phyloP scores from a whole-genome alignment of 2,329 filamentous ascomycete species.

The Cytospora piceae region DNA sequence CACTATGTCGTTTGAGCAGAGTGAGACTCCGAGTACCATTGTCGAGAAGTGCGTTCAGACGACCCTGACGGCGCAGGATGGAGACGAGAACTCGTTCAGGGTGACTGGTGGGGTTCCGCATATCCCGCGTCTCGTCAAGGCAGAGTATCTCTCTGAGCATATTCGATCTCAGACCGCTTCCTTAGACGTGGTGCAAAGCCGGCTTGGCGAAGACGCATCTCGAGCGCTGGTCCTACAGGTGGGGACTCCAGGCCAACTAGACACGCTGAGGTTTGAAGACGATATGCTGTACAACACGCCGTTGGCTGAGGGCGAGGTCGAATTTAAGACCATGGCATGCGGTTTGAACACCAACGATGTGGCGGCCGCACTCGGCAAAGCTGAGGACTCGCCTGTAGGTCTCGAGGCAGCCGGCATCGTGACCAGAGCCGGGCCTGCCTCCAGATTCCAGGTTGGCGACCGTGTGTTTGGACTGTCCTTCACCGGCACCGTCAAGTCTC shows the following conservation, averaged over 20 bases:
- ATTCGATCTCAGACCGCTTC: slow-evolving; percentile 31
- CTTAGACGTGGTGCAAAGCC: slow-evolving; percentile 12
- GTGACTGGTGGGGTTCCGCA: slow-evolving; percentile 23
- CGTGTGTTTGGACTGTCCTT: slow-evolving; percentile 34
- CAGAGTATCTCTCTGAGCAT: slow-evolving; percentile 30
- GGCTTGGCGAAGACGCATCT: slow-evolving; percentile 11
- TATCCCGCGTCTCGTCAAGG: slow-evolving; percentile 31
- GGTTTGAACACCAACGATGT: slow-evolving; percentile 33
- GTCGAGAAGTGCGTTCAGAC: slow-evolving; percentile 27
- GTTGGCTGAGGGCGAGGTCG: slow-evolving; percentile 33
- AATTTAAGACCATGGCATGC: slow-evolving; percentile 33
- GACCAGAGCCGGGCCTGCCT: slow-evolving; percentile 28
- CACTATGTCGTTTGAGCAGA: slow-evolving; percentile 33
- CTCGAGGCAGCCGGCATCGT: slow-evolving; percentile 34
- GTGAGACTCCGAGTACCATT: slow-evolving; percentile 18
- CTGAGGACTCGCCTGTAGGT: slow-evolving; percentile 22
- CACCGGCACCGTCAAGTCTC: slow-evolving; percentile 33
- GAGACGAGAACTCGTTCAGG: slow-evolving; percentile 35
- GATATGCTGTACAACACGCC: slow-evolving; percentile 24
- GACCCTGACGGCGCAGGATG: slow-evolving; percentile 15
- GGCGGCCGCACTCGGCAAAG: slow-evolving; percentile 26
- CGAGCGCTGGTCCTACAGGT: slow-evolving; percentile 24
- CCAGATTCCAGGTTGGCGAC: slow-evolving; percentile 31
- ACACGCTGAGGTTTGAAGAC: slow-evolving; percentile 34
- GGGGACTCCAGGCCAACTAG: slow-evolving; percentile 31